Base-by-base conservation (phyloP, 345 rosid species). In the Arabis alpina region DNA sequence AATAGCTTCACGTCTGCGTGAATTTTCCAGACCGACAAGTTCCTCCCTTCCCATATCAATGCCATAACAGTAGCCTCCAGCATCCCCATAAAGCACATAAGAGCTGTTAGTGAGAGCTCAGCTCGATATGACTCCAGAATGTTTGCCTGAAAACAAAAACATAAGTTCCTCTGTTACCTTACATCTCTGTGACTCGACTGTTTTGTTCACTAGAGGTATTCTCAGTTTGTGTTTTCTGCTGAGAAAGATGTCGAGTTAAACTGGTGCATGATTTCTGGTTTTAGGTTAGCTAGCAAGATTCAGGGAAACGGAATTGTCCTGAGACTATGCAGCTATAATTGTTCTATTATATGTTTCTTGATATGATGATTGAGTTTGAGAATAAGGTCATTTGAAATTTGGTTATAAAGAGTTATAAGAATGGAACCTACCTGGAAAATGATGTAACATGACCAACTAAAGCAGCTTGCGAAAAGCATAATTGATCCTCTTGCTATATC, bases 371-470 rank as follows among this genome's bases (percentile, higher is more conserved):
- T 51, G 57, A 15, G 37, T 58, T 19, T 27, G 27, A 16, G 27
- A 36, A 39, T 39, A 27, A 14, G 52, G 48, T 44, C 45, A 19
- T 45, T 48, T 30, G 37, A 34, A 19, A 23, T 55, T 3, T 1
- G 16, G 59, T 40, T 42, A 11, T 16, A 42, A 55, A n/a, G 19
- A 14, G 30, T 27, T 56, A 6, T 15, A 40, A n/a, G 53, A 64
- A 73, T 50, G 54, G 56, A 7, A 56, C 71, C 64, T 69, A 84
- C 91, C 75, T 87, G 92, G 10, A 85, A 72, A 70, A 89, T 84
- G 72, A 92, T 64, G 81, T 86, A 92, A 81, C 79, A 75, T 34
- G 96, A 81, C 92, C 96, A 89, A 52, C 84, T 57, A 73, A 82
- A 81, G 65, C 85, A 82, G 15, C 93, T 92, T 2, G 71, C 70